These are phyloP conservation scores for Scedosporium aurantiacum DNA, from an alignment of 2,329 filamentous ascomycete species.

Conservation along the genomic window DNA sequence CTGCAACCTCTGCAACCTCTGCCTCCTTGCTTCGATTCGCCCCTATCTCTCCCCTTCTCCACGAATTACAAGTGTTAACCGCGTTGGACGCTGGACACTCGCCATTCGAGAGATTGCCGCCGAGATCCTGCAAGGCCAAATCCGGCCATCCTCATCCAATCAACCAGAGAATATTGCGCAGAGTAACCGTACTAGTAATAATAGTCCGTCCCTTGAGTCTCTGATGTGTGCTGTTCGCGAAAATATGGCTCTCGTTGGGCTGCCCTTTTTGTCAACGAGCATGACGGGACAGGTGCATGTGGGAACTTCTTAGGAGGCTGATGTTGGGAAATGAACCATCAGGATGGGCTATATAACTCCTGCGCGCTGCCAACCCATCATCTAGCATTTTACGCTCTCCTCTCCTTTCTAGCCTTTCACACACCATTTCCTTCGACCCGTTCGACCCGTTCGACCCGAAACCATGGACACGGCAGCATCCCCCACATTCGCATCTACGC, in stretches of 20 bases:
- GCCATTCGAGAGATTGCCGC: neutral
- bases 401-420: too few relatives aligned
- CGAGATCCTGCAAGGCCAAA: neutral
- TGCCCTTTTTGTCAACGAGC: neutral
- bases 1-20: too few relatives aligned
- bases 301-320: neutral
- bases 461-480: neutral
- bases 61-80: neutral
- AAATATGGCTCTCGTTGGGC: neutral
- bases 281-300: neutral
- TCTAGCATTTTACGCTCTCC: too few relatives aligned
- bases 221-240: neutral
- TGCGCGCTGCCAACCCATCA: too few relatives aligned
- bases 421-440: too few relatives aligned
- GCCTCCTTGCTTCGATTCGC: too few relatives aligned
- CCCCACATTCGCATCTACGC: constrained; percentile 3
- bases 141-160: neutral
- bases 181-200: neutral
- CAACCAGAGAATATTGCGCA: neutral
- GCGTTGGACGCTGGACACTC: neutral
- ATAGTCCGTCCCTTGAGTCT: neutral
- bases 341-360: too few relatives aligned
- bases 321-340: neutral
- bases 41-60: neutral
- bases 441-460: too few relatives aligned